phyloP scores from a whole-genome alignment of 768 basidiomycete genomes.

The Trametes maxima region DNA sequence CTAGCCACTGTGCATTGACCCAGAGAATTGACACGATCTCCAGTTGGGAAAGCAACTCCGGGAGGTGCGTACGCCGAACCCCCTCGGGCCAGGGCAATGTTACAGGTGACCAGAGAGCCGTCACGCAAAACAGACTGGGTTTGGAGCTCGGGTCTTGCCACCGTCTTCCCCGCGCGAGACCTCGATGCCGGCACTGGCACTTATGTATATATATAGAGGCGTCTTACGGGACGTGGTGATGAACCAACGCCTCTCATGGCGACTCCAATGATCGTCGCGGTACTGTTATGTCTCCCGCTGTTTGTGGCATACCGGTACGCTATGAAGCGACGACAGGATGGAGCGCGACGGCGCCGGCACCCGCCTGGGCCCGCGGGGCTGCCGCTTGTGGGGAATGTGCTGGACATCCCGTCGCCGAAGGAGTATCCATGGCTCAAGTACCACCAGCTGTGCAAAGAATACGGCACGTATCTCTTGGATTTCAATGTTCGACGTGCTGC shows the following conservation, averaged over 20 bases:
- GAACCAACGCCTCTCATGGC: background rate
- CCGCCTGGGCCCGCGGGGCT: slow-evolving; percentile 27
- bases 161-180: too few species aligned
- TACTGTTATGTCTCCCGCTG: background rate
- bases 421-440: slow-evolving; percentile 23
- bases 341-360: background rate
- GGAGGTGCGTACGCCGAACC: too few species aligned
- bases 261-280: background rate
- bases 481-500: background rate
- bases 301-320: background rate
- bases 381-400: slow-evolving; percentile 26
- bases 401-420: slow-evolving; percentile 20
- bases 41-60: too few species aligned
- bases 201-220: too few species aligned
- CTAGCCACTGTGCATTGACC: too few species aligned
- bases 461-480: slow-evolving; percentile 12
- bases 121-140: too few species aligned
- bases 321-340: background rate
- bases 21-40: too few species aligned
- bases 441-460: slow-evolving; percentile 21
- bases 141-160: too few species aligned
- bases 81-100: too few species aligned
- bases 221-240: too few species aligned
- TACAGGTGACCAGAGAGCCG: too few species aligned
- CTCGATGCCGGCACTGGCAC: too few species aligned